Evolutionary conservation across 2,329 filamentous ascomycete species (phyloP), one percentile per base, ranked within the genome.

Genomic region (Fusarium coicis): DNA sequence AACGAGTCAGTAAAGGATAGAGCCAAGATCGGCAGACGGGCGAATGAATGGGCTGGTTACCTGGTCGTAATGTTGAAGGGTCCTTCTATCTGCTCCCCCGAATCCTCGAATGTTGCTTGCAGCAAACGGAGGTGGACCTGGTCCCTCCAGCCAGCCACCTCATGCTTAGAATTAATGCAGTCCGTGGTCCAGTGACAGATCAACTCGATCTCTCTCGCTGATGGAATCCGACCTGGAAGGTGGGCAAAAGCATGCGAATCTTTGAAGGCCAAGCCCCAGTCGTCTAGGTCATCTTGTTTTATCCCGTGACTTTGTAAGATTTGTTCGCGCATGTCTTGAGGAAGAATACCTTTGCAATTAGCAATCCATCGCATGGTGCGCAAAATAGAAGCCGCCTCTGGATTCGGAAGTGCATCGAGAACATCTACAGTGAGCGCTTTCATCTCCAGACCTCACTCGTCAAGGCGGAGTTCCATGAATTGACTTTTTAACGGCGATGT

Each of bases 101-200:
- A 0, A 0, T 18, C n/a, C 4, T 7, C 8, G 3, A 19, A 44
- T 11, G 9, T 18, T 12, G 42, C n/a, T 2, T 12, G n/a, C 9
- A 44, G n/a, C 10, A 44, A 44, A 18, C 10, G 16, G 4, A 9
- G 6, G 5, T 18, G n/a, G 10, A 44, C n/a, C 16, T 26, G 1
- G 4, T 26, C 16, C 16, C 5, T 26, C 23, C 16, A 44, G 2
- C 10, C 16, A 44, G 10, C 42, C 4, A 26, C 42, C 5, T 44
- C 16, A 26, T 44, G 42, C 0, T 7, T 6, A 1, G 23, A 26
- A 4, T 44, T 4, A 8, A 44, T 26, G 16, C 42, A 44, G 3
- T 19, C 10, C 4, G 16, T 44, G 0, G 42, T 26, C 23, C 42
- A 26, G 7, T 4, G 4, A 10, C 7, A 44, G 23, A 19, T 10